Percentiles rank a stretch among this genome's conserved stretches.
Conservation (phyloP, 768 basidiomycete genomes). For the Ramaria rubella region DNA sequence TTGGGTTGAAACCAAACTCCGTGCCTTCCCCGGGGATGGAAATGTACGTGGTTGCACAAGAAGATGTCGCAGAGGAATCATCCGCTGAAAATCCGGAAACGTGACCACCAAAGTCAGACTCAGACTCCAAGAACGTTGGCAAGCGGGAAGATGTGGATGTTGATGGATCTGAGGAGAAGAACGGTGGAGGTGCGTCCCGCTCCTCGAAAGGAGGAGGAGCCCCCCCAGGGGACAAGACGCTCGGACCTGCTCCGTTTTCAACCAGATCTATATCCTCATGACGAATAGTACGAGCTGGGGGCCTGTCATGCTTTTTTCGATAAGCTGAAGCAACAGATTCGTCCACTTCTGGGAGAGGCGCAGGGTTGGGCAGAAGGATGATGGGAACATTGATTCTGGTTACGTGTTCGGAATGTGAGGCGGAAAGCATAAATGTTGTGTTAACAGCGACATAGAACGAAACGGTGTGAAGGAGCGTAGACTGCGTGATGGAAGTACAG, state of each 20-base stretch:
- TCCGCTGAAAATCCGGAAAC: conserved; percentile 27
- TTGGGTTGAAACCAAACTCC: conserved; percentile 63
- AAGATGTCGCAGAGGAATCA: conserved; percentile 32
- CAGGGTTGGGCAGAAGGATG: conserved; percentile 63
- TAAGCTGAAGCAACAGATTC: conserved; percentile 63
- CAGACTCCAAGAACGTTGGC: conserved; percentile 77
- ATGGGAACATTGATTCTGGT: conserved; percentile 63
- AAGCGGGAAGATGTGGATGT: conserved; percentile 53
- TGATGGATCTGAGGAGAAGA: conserved; percentile 29
- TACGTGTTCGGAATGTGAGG: conserved; percentile 59
- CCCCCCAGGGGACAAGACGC: conserved; percentile 44
- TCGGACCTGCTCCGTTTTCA: conserved; percentile 70
- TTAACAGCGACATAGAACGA: conserved; percentile 69
- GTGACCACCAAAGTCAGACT: conserved; percentile 68
- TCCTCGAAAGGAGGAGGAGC: conserved; percentile 86
- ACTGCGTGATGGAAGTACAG: conserved; percentile 72
- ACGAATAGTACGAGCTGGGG: conserved; percentile 64
- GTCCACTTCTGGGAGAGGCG: conserved; percentile 70
- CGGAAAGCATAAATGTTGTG: conserved; percentile 54
- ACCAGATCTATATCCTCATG: conserved; percentile 59
- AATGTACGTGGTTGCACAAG: conserved; percentile 23
- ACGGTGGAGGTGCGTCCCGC: conserved; percentile 72
- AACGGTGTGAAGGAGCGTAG: conserved; percentile 77
- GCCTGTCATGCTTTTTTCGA: conserved; percentile 82
- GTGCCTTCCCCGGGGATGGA: conserved; percentile 66